Evolutionary conservation across 1,284 basidiomycete species (phyloP).

Genomic region (Meripilus lineatus): DNA sequence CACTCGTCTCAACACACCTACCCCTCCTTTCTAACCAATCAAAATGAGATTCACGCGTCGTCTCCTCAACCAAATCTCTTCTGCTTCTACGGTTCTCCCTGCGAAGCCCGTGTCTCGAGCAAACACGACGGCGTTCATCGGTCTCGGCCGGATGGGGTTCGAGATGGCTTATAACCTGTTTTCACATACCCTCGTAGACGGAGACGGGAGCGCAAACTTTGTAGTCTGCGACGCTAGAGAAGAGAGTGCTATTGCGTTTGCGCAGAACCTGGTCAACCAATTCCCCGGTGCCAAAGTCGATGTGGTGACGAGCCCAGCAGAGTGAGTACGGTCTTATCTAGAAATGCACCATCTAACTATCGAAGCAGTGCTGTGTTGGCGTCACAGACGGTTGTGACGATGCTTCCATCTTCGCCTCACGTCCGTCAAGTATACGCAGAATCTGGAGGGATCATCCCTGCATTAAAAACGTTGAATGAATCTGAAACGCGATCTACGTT

Average conservation of each 20-base stretch:
- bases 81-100: constrained; percentile 15
- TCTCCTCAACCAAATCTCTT: constrained; percentile 14
- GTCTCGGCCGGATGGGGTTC: constrained; percentile 78
- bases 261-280: constrained; percentile 44
- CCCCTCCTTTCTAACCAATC: constrained; percentile 3
- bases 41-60: constrained; percentile 21
- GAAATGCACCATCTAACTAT: no score
- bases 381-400: constrained; percentile 72
- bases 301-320: constrained; percentile 57
- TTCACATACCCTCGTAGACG: constrained; percentile 53
- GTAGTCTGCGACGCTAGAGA: constrained; percentile 74
- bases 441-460: constrained; percentile 53
- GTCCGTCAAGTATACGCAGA: constrained; percentile 68
- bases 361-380: constrained; percentile 50
- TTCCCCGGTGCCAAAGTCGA: constrained; percentile 56
- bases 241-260: constrained; percentile 55
- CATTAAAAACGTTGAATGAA: constrained; percentile 40
- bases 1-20: constrained; percentile 1
- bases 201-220: constrained; percentile 44
- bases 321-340: constrained; percentile 64
- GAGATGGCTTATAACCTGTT: constrained; percentile 85
- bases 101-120: constrained; percentile 32
- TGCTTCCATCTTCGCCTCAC: constrained; percentile 85
- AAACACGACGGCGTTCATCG: constrained; percentile 69
- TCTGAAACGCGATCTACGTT: constrained; percentile 46